These are phyloP conservation scores for Suhomyces wounanorum DNA, from an alignment of 1,139 yeast species.

Conservation along the genomic window DNA sequence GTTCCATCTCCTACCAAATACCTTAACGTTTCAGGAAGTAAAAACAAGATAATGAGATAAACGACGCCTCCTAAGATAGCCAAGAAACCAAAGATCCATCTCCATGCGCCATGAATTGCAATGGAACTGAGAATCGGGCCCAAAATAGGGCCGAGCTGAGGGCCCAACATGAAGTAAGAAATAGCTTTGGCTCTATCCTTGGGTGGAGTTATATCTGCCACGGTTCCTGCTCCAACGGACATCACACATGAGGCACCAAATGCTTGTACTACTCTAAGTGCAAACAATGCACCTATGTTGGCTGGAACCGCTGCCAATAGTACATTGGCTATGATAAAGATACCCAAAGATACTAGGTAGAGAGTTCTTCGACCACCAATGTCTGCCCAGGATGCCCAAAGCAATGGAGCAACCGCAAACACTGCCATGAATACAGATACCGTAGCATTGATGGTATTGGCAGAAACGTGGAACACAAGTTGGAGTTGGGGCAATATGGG, in stretches of 20 bases:
- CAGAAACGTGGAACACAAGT: constrained; percentile 42
- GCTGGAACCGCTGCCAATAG: constrained; percentile 52
- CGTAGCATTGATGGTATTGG: constrained; percentile 55
- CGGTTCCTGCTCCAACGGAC: constrained; percentile 59
- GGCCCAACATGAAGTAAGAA: constrained; percentile 60
- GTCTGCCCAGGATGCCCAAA: constrained; percentile 62
- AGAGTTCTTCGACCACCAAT: constrained; percentile 57
- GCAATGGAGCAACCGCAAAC: constrained; percentile 54
- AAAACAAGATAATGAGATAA: constrained; percentile 38
- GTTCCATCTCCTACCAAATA: constrained; percentile 58
- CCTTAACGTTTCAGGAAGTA: constrained; percentile 57
- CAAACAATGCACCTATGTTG: constrained; percentile 44
- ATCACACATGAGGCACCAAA: constrained; percentile 57
- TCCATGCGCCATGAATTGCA: constrained; percentile 44
- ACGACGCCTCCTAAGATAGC: constrained; percentile 46
- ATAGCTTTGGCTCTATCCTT: constrained; percentile 51
- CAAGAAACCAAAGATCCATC: constrained; percentile 59
- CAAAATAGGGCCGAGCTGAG: constrained; percentile 58
- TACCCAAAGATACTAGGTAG: constrained; percentile 45
- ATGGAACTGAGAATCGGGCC: constrained; percentile 53
- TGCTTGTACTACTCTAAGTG: constrained; percentile 52
- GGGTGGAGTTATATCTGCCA: constrained; percentile 53
- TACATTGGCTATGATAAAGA: constrained; percentile 50
- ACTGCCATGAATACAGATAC: constrained; percentile 61
- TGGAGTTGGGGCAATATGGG: constrained; percentile 55